These are phyloP conservation scores for Populus simonii DNA, from an alignment of 345 rosid genomes.

Conservation along the genomic window DNA sequence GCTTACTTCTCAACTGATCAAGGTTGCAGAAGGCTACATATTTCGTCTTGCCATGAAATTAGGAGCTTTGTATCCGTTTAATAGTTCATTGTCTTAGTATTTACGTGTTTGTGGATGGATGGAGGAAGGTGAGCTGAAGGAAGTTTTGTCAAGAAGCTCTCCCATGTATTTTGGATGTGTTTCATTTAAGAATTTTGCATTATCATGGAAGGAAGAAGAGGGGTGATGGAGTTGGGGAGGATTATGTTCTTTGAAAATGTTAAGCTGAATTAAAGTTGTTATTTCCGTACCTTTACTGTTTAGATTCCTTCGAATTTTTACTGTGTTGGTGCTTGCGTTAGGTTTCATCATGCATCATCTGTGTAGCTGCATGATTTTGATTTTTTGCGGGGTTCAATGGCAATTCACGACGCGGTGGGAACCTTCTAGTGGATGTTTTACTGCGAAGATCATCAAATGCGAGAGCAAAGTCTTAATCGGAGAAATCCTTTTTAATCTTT, in stretches of 20 bases:
- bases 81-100: not conserved
- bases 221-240: not conserved
- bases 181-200: not conserved
- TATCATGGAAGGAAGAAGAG: not conserved
- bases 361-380: not conserved
- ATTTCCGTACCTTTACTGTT: not conserved
- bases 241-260: not conserved
- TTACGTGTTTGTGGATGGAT: not conserved
- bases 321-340: not conserved
- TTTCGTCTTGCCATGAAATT: constrained; percentile 10
- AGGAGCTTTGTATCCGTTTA: not conserved
- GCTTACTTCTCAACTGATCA: not conserved
- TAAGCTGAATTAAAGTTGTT: not conserved
- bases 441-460: too few species aligned
- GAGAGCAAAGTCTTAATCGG: too few species aligned
- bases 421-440: not conserved
- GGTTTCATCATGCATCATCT: not conserved
- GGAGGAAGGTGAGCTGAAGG: not conserved
- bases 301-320: not conserved
- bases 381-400: not conserved
- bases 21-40: not conserved
- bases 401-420: not conserved
- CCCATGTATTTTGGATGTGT: not conserved
- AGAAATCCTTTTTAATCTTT: too few species aligned
- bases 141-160: not conserved